These are phyloP conservation scores for Byssothecium circinans DNA, from an alignment of 2,329 filamentous ascomycete species.

Conservation along the genomic window DNA sequence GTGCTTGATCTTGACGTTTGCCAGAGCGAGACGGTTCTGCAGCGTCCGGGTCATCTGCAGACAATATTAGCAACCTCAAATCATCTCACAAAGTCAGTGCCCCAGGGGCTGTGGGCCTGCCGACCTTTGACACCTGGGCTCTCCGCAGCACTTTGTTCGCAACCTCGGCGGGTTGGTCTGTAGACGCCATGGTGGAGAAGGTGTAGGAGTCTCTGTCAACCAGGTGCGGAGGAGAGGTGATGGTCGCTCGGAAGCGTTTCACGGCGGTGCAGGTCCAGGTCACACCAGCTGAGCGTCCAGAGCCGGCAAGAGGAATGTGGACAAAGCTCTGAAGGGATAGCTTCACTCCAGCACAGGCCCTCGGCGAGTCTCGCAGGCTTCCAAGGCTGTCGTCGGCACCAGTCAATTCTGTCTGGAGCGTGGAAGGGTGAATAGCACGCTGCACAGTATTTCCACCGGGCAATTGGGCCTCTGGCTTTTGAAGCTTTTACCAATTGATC, in stretches of 20 bases:
- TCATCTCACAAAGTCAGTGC: conserved; percentile 6
- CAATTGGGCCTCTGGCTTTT: conserved; percentile 15
- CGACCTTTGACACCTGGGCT: conserved; percentile 49
- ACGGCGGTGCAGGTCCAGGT: conserved; percentile 27
- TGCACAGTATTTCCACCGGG: too few species aligned
- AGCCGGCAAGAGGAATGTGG: conserved; percentile 12
- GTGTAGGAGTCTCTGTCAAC: conserved; percentile 12
- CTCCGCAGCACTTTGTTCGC: conserved; percentile 47
- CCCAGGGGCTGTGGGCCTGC: conserved; percentile 14
- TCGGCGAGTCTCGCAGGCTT: neutral
- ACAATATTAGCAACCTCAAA: conserved; percentile 23
- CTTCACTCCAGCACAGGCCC: conserved; percentile 30
- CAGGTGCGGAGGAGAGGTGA: conserved; percentile 19
- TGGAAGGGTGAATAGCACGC: conserved; percentile 14
- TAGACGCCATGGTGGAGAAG: conserved; percentile 36
- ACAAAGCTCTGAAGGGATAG: conserved; percentile 19
- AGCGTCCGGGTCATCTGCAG: conserved; percentile 85
- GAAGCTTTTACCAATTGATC: conserved; percentile 6
- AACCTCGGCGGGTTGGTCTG: conserved; percentile 43
- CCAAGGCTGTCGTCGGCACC: neutral
- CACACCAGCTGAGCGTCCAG: conserved; percentile 35
- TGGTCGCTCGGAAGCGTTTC: conserved; percentile 29
- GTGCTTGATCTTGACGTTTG: conserved; percentile 96
- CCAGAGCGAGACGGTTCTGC: conserved; percentile 90
- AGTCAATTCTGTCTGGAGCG: conserved; percentile 5